Conservation (phyloP, 306 rosid genomes). For the Lablab purpureus region DNA sequence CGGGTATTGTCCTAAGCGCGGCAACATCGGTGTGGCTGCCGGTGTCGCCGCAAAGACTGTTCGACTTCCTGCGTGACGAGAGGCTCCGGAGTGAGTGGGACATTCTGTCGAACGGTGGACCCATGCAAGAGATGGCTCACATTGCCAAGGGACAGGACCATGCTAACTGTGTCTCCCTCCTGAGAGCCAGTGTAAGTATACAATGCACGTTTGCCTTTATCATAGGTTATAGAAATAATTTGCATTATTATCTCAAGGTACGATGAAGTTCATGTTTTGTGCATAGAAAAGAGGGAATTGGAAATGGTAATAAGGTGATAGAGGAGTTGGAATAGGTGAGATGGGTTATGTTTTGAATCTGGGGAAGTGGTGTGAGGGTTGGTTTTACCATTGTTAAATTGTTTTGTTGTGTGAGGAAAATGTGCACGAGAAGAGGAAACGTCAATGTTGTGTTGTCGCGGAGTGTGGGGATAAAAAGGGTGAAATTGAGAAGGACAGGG, state of each 20-base stretch:
- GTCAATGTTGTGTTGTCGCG: slow-evolving; percentile 39
- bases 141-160: slow-evolving; percentile 91
- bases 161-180: slow-evolving; percentile 89
- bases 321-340: too few species aligned
- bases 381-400: slow-evolving; percentile 14
- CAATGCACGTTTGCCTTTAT: too few species aligned
- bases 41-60: slow-evolving; percentile 59
- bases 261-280: too few species aligned
- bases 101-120: slow-evolving; percentile 94
- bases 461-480: slow-evolving; percentile 35
- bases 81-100: slow-evolving; percentile 93
- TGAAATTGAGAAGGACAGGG: slow-evolving; percentile 52
- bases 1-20: slow-evolving; percentile 87
- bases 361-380: not conserved
- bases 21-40: slow-evolving; percentile 95
- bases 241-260: too few species aligned
- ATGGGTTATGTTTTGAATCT: not conserved
- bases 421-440: slow-evolving; percentile 37
- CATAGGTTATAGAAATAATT: not conserved
- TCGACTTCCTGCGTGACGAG: slow-evolving; percentile 86
- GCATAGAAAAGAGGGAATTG: too few species aligned
- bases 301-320: too few species aligned
- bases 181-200: slow-evolving; percentile 72
- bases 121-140: slow-evolving; percentile 98
- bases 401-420: slow-evolving; percentile 42